Base-by-base conservation (phyloP, 2,329 filamentous ascomycete genomes). In the Trichoderma atroviride region DNA sequence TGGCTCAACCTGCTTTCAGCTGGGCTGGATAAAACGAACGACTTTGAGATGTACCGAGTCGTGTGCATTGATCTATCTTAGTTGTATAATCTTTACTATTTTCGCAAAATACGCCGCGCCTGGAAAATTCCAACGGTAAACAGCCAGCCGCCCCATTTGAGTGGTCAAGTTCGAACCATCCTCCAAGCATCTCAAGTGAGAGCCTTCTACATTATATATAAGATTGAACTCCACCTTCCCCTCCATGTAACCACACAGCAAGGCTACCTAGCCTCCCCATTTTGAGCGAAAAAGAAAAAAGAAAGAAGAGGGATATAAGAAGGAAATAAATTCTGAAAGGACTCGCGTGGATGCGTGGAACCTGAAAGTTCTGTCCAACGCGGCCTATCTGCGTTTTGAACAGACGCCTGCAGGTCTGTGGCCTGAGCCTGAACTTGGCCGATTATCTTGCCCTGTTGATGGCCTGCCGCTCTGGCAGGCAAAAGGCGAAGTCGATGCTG, bases 371-470 rank as follows among this genome's bases (percentile, higher is more conserved):
- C 27, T 29, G 9, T 13, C 33, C 6, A 43, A 29, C 2, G 35
- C 40, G 5, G 50, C 24, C 56, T 43, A 60, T 50, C 67, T 63
- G 16, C 60, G 66, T 27, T 70, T 70, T 24, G 59, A 67, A 66
- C 37, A 65, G 47, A 70, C 59, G 22, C 69, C 53, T 31, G 69
- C 43, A 10, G 65, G 52, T 16, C 52, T 66, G 24, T 69, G 65
- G 14, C 43, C 40, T 24, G 57, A 56, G 14, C 60, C 69, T 27
- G 52, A 50, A 40, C 40, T 43, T 61, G 56, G 47, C 10, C 22
- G 60, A n/a, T 62, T 59, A 29, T 40, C 58, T 52, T 52, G 60
- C 5, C 37, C 37, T 53, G 66, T 22, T 52, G 69, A 65, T 60
- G 59, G 43, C 9, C 33, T 33, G 43, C 47, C 40, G 24, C 27